These are phyloP conservation scores for Kwoniella bestiolae DNA, from an alignment of 768 basidiomycete genomes.

Conservation along the genomic window DNA sequence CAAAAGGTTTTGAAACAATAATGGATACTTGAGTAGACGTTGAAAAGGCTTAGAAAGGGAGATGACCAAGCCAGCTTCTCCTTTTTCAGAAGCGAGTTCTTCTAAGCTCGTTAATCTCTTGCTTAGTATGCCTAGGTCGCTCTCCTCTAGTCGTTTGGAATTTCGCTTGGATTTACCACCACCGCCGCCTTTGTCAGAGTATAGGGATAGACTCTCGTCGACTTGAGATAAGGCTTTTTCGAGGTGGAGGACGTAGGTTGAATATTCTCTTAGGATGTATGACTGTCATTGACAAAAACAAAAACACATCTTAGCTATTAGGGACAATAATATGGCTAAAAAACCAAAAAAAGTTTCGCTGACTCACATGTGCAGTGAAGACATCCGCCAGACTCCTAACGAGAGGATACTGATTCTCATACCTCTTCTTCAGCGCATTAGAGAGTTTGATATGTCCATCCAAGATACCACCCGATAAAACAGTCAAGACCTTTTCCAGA, in stretches of 20 bases:
- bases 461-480: constrained; percentile 81
- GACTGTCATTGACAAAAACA: constrained; percentile 63
- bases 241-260: constrained; percentile 89
- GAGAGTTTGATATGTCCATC: constrained; percentile 86
- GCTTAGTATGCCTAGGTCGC: constrained; percentile 22
- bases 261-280: constrained; percentile 90
- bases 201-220: constrained; percentile 71
- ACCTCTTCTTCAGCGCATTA: constrained; percentile 82
- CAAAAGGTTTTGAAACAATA: constrained; percentile 94
- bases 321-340: too few relatives aligned
- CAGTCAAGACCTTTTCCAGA: constrained; percentile 79
- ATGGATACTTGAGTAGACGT: constrained; percentile 91
- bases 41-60: constrained; percentile 97
- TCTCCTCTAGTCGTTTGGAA: constrained; percentile 28
- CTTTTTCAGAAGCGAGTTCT: constrained; percentile 76
- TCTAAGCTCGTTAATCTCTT: constrained; percentile 63
- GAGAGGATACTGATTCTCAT: constrained; percentile 93
- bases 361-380: constrained; percentile 86
- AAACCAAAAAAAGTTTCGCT: too few relatives aligned
- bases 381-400: constrained; percentile 92
- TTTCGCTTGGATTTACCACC: constrained; percentile 18
- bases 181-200: constrained; percentile 6
- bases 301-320: too few relatives aligned
- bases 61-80: constrained; percentile 92
- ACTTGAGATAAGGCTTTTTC: constrained; percentile 88